Percentiles rank a stretch among this genome's conserved stretches.
phyloP scores from a whole-genome alignment of 352 stramenopile genomes.

The Globisporangium nunn region DNA sequence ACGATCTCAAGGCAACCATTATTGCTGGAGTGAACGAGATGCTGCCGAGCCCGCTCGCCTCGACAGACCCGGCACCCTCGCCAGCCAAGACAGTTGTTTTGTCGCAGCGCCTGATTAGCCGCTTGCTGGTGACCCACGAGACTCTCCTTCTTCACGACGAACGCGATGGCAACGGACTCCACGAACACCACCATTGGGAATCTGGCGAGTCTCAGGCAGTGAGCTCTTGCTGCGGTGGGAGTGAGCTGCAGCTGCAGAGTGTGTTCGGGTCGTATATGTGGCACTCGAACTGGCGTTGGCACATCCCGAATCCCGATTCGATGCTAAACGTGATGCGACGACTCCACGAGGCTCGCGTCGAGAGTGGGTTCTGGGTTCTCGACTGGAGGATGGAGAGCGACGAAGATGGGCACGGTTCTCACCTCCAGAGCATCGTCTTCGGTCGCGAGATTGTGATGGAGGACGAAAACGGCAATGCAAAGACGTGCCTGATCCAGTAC shows the following conservation, averaged over 20 bases:
- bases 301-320: conserved; percentile 45
- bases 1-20: conserved; percentile 65
- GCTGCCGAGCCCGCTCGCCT: conserved; percentile 7
- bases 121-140: conserved; percentile 69
- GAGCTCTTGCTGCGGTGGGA: conserved; percentile 68
- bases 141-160: conserved; percentile 46
- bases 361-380: conserved; percentile 76
- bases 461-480: conserved; percentile 62
- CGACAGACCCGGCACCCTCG: neutral
- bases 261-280: conserved; percentile 86
- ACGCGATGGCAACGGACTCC: conserved; percentile 3
- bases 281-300: conserved; percentile 83
- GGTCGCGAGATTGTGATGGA: conserved; percentile 81
- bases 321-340: conserved; percentile 61
- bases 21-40: conserved; percentile 47
- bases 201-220: conserved; percentile 15
- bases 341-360: conserved; percentile 62
- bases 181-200: conserved; percentile 12
- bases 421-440: conserved; percentile 71
- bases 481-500: conserved; percentile 79
- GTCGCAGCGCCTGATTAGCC: conserved; percentile 75
- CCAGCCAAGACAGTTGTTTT: conserved; percentile 28
- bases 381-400: conserved; percentile 73
- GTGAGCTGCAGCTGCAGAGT: conserved; percentile 59
- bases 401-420: conserved; percentile 34